phyloP scores from a whole-genome alignment of 2,329 filamentous ascomycete species.

The Colletotrichum orbiculare region DNA sequence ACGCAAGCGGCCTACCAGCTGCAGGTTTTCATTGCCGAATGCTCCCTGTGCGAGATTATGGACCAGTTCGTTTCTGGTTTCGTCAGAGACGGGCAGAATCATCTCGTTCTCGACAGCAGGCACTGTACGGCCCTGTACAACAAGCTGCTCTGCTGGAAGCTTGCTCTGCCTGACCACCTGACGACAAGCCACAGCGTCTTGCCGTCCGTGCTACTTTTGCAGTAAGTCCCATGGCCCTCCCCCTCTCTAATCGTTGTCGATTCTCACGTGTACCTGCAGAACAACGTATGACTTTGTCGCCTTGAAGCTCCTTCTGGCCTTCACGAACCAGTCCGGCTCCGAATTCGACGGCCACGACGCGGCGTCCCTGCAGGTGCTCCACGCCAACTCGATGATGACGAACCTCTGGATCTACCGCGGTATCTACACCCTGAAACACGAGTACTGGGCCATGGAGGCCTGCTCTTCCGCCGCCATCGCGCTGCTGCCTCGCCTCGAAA shows the following conservation, averaged over 20 bases:
- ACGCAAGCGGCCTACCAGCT: background rate
- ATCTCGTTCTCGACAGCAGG: background rate
- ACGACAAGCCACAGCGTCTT: constrained; percentile 5
- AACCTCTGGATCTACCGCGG: constrained; percentile 41
- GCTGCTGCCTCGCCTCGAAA: background rate
- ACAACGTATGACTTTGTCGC: constrained; percentile 20
- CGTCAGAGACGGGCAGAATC: background rate
- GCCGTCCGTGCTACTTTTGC: constrained; percentile 2
- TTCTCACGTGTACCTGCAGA: background rate
- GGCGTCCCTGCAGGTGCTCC: constrained; percentile 55
- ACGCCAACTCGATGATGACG: constrained; percentile 36
- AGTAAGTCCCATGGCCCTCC: background rate
- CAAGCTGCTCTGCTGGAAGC: constrained; percentile 22
- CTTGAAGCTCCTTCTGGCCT: constrained; percentile 18
- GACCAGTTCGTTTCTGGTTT: constrained; percentile 4
- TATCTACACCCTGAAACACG: constrained; percentile 39
- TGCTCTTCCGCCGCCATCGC: constrained; percentile 4
- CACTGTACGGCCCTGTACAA: constrained; percentile 20
- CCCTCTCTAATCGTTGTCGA: background rate
- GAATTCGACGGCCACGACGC: constrained; percentile 51
- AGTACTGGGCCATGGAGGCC: constrained; percentile 37
- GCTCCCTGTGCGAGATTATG: constrained; percentile 25
- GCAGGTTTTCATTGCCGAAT: constrained; percentile 16
- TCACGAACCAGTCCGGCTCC: background rate
- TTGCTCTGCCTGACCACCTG: constrained; percentile 5